Evolutionary conservation across 2,329 filamentous ascomycete genomes (phyloP).

Genomic region (Apiospora aurea): DNA sequence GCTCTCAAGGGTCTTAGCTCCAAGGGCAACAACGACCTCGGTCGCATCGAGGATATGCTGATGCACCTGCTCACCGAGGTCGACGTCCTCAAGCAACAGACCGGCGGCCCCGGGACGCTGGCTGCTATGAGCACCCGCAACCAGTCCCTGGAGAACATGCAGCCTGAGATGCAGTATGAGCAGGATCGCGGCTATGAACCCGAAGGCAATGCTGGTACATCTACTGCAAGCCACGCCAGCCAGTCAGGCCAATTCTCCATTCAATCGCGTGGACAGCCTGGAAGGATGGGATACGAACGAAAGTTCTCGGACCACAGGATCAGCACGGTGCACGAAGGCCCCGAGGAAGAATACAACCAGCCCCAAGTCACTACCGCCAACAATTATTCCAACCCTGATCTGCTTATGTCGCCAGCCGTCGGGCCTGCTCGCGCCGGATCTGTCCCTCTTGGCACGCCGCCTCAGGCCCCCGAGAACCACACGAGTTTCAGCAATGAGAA

Average conservation of each 20-base stretch:
- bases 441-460: conserved; percentile 64
- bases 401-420: conserved; percentile 66
- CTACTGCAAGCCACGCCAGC: conserved; percentile 73
- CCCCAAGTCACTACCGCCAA: conserved; percentile 45
- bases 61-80: conserved; percentile 92
- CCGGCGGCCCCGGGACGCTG: conserved; percentile 46
- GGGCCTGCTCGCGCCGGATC: conserved; percentile 60
- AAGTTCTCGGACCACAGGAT: conserved; percentile 80
- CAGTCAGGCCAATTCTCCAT: conserved; percentile 80
- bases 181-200: conserved; percentile 82
- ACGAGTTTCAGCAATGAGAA: conserved; percentile 76
- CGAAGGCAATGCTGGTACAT: conserved; percentile 79
- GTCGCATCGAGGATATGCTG: conserved; percentile 89
- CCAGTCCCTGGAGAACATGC: conserved; percentile 73
- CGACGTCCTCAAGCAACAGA: conserved; percentile 76
- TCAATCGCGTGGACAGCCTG: conserved; percentile 55
- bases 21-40: conserved; percentile 87
- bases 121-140: conserved; percentile 57
- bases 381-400: conserved; percentile 65
- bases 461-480: conserved; percentile 52
- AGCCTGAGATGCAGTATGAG: conserved; percentile 68
- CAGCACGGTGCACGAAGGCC: conserved; percentile 85
- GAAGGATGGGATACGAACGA: conserved; percentile 55
- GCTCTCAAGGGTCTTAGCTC: conserved; percentile 90
- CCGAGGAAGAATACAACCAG: conserved; percentile 74